These are phyloP conservation scores for Debaryomyces psychrophilus DNA, from an alignment of 1,139 yeast genomes.

Conservation along the genomic window DNA sequence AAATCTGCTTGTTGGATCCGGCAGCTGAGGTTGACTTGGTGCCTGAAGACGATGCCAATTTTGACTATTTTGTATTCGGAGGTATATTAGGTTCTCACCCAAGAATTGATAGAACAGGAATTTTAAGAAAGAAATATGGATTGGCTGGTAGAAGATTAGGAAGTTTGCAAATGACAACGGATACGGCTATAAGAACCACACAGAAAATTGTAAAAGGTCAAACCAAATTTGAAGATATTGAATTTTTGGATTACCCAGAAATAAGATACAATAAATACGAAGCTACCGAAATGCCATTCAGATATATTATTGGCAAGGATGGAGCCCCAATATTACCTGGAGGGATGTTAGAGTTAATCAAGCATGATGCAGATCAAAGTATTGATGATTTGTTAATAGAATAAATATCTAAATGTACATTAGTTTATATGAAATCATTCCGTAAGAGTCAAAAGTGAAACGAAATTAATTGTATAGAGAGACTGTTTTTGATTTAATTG, in stretches of 20 bases:
- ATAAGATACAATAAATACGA: slow-evolving; percentile 85
- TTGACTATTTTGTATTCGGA: slow-evolving; percentile 91
- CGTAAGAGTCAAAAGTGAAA: not conserved
- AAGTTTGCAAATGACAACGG: slow-evolving; percentile 92
- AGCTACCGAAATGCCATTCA: slow-evolving; percentile 96
- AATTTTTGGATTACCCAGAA: slow-evolving; percentile 91
- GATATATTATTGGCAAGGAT: slow-evolving; percentile 70
- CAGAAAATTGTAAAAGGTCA: slow-evolving; percentile 68
- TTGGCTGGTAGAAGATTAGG: slow-evolving; percentile 87
- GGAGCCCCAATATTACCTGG: slow-evolving; percentile 82
- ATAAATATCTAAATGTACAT: slow-evolving; percentile 12
- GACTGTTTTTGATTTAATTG: slow-evolving; percentile 30
- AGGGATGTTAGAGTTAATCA: slow-evolving; percentile 88
- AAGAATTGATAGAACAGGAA: slow-evolving; percentile 93
- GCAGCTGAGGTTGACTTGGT: slow-evolving; percentile 73
- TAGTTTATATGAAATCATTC: not conserved
- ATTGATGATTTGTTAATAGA: slow-evolving; percentile 60
- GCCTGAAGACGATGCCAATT: slow-evolving; percentile 66
- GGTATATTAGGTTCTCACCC: slow-evolving; percentile 98
- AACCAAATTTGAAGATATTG: slow-evolving; percentile 65
- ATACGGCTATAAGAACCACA: slow-evolving; percentile 92
- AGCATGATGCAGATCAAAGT: slow-evolving; percentile 78
- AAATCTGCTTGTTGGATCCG: slow-evolving; percentile 87
- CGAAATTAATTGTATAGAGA: slow-evolving; percentile 20
- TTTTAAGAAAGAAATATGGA: slow-evolving; percentile 75